phyloP scores from a whole-genome alignment of 352 stramenopile genomes.

The Pythium periplocum region DNA sequence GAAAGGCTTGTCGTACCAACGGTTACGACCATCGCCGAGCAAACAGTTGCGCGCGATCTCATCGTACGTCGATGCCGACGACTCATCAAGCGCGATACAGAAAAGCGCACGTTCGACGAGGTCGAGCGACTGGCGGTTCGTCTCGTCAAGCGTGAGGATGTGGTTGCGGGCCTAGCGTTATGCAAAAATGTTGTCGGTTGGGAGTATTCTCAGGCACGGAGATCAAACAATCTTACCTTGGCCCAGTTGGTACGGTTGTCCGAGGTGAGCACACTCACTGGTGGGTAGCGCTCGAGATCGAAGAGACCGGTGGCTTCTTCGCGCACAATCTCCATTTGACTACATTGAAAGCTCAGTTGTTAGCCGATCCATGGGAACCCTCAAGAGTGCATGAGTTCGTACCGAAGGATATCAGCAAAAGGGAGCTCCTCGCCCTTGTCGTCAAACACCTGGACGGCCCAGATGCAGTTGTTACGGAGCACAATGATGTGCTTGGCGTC shows the following conservation, averaged over 20 bases:
- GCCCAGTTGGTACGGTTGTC: slow-evolving; percentile 95
- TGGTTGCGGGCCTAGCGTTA: slow-evolving; percentile 49
- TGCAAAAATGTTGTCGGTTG: too few relatives aligned
- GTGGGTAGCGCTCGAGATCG: slow-evolving; percentile 80
- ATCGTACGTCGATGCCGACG: slow-evolving; percentile 71
- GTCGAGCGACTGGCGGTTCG: slow-evolving; percentile 89
- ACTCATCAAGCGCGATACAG: slow-evolving; percentile 91
- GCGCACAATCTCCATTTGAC: slow-evolving; percentile 78
- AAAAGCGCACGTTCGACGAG: slow-evolving; percentile 91
- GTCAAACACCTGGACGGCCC: slow-evolving; percentile 74
- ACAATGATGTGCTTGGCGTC: slow-evolving; percentile 92
- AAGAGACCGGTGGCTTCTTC: slow-evolving; percentile 84
- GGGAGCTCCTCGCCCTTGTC: slow-evolving; percentile 64
- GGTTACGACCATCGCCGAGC: slow-evolving; percentile 90
- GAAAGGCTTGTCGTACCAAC: slow-evolving; percentile 98
- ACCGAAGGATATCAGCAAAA: slow-evolving; percentile 74
- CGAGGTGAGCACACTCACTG: slow-evolving; percentile 92
- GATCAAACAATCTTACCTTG: slow-evolving; percentile 49
- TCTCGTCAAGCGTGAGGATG: slow-evolving; percentile 79
- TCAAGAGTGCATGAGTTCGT: slow-evolving; percentile 2
- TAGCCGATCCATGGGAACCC: background rate
- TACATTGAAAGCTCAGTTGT: background rate
- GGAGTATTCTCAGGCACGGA: background rate
- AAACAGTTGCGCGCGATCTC: slow-evolving; percentile 84
- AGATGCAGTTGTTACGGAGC: slow-evolving; percentile 88